Base-by-base conservation (phyloP, 495 filamentous ascomycete genomes). In the Oleoguttula mirabilis region DNA sequence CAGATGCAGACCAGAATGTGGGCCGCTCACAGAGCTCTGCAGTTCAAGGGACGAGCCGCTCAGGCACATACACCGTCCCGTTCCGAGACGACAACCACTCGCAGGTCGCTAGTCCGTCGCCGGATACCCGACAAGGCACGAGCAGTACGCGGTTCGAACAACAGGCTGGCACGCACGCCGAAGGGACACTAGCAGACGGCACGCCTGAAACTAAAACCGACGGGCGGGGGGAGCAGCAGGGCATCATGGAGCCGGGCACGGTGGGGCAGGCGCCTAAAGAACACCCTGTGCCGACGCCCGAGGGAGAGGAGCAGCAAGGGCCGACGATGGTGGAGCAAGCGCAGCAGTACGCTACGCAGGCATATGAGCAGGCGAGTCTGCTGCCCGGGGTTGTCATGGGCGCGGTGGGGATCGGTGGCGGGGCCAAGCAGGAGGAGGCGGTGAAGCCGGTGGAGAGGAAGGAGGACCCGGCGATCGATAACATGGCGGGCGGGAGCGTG, bases 181-280 rank as follows among this genome's bases (percentile, higher is more conserved):
- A 45, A 4, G 62, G 59, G 41, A 36, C 54, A 36, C 35, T 63
- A n/a, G 43, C 47, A 4, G 50, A 57, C 0, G 60, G 59, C 7
- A 66, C 62, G 11, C 61, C 62, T 5, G 48, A 37, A 3, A 23
- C 51, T 23, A 44, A 43, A n/a, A 40, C 55, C 31, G 49, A 64
- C 46, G 55, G 51, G 7, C 40, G 48, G 31, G 60, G 62, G 30
- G 60, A 61, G 39, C 60, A 56, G 48, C 57, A 47, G 16, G 49
- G 40, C 2, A 51, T 57, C n/a, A 60, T 64, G 53, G 61, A 66
- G 23, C 57, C 62, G 4, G 39, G 33, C 25, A 66, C 62, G 11
- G 58, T 64, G 14, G 62, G 61, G 2, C 62, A 66, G 40, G 62
- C 57, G 33, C 55, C 59, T 21, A 66, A 66, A 39, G 60, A 59